Evolutionary conservation across 495 filamentous ascomycete genomes (phyloP), one percentile per base, ranked within the genome.

Genomic region (Trypethelium eluteriae): DNA sequence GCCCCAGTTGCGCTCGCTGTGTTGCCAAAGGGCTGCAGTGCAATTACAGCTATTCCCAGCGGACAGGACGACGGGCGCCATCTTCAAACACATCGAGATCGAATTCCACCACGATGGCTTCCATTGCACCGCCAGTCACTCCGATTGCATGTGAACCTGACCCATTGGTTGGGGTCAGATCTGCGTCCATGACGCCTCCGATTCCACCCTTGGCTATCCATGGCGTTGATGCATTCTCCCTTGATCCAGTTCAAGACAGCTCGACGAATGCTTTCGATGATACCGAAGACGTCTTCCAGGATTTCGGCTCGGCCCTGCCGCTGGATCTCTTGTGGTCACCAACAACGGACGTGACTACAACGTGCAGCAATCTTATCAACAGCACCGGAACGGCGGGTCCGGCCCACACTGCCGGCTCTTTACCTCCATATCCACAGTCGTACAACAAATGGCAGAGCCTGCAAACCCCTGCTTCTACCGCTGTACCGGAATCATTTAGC

Each of bases 31-130:
- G 62, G 1, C 62, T 64, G 10, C 39, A 64, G 62, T 64, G 62
- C 36, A 64, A 64, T 50, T 64, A 64, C 62, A 64, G 62, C 39
- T 64, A 34, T 34, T 64, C 62, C 2, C 62, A 64, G 38, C 62
- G 62, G 1, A 64, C 62, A 0, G 62, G 62, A 12, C 62, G 62
- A 3, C 62, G 62, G 32, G 62, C 11, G 12, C 36, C 62, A 3
- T 64, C 14, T 7, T 59, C 53, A 9, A 36, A 18, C 36, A 7
- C 53, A 36, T 59, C 53, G 53, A 59, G 53, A 59, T 59, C 62
- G 3, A 47, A 47, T 38, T 41, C 62, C 38, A 63, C 62, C 18
- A 35, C 62, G 25, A 34, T 50, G 12, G 36, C 62, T 16, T 32
- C 39, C 14, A 49, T 25, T 34, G 41, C 39, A 44, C 36, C 62